Evolutionary conservation across 306 rosid genomes (phyloP).

Genomic region (Pterocarpus santalinus): DNA sequence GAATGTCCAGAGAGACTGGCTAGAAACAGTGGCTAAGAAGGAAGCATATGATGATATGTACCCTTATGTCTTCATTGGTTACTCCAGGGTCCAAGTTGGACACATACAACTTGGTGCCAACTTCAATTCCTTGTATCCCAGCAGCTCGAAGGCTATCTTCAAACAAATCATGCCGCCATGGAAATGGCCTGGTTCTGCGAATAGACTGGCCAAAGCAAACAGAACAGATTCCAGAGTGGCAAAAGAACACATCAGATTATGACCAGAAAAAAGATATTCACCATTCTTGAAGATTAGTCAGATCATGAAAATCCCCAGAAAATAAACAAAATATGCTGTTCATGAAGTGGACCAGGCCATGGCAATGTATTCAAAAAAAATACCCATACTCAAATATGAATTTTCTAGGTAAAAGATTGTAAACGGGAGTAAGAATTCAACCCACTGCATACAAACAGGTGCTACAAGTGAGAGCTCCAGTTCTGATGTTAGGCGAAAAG

Average conservation of each 20-base stretch:
- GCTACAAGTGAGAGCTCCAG: slow-evolving; percentile 63
- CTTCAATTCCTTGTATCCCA: slow-evolving; percentile 87
- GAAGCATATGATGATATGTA: slow-evolving; percentile 64
- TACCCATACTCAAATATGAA: slow-evolving; percentile 53
- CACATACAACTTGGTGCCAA: slow-evolving; percentile 91
- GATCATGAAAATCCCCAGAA: slow-evolving; percentile 51
- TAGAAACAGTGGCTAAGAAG: slow-evolving; percentile 60
- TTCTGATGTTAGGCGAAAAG: slow-evolving; percentile 51
- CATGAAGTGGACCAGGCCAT: slow-evolving; percentile 50
- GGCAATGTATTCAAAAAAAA: slow-evolving; percentile 50
- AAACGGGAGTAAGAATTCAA: slow-evolving; percentile 58
- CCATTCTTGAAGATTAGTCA: slow-evolving; percentile 72
- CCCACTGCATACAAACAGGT: slow-evolving; percentile 63
- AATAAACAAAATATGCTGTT: slow-evolving; percentile 51
- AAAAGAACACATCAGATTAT: slow-evolving; percentile 84
- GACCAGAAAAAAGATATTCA: slow-evolving; percentile 78
- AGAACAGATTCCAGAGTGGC: slow-evolving; percentile 81
- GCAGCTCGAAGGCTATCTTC: slow-evolving; percentile 99
- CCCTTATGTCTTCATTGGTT: slow-evolving; percentile 99
- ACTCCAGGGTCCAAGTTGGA: slow-evolving; percentile 97
- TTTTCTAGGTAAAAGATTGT: slow-evolving; percentile 50
- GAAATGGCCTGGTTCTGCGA: slow-evolving; percentile 86
- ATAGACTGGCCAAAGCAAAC: slow-evolving; percentile 88
- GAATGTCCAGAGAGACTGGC: slow-evolving; percentile 56
- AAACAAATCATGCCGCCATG: slow-evolving; percentile 89